Percentiles rank a stretch among this genome's conserved stretches.
Conservation (phyloP, 371 early-diverging fungal genomes). For the Funneliformis caledonium region DNA sequence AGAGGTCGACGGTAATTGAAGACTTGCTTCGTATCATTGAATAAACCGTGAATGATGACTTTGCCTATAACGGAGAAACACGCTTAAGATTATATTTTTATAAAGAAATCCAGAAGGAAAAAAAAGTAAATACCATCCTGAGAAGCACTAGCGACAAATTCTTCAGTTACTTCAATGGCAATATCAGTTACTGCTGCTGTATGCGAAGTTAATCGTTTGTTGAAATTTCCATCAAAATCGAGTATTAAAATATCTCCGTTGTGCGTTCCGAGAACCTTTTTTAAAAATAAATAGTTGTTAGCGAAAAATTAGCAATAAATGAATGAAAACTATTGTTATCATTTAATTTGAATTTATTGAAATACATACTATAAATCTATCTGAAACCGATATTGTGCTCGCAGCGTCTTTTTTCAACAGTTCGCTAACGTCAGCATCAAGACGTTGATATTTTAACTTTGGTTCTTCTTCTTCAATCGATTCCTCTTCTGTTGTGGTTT, state of each 20-base stretch:
- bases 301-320: background rate
- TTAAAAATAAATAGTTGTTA: background rate
- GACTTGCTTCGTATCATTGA: constrained; percentile 59
- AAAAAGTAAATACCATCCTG: constrained; percentile 78
- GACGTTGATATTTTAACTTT: constrained; percentile 84
- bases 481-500: constrained; percentile 50
- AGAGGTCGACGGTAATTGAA: constrained; percentile 87
- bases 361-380: constrained; percentile 77
- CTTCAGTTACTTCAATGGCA: constrained; percentile 82
- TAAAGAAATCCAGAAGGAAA: background rate
- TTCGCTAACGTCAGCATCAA: constrained; percentile 76
- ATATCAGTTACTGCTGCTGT: constrained; percentile 86
- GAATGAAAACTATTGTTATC: background rate
- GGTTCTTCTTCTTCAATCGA: constrained; percentile 77
- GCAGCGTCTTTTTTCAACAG: constrained; percentile 88
- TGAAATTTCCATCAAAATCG: constrained; percentile 89
- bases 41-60: constrained; percentile 76
- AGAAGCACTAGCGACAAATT: constrained; percentile 89
- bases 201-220: constrained; percentile 76
- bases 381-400: constrained; percentile 74
- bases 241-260: constrained; percentile 90
- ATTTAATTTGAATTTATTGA: background rate
- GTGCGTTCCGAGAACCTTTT: constrained; percentile 92
- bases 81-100: constrained; percentile 41
- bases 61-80: constrained; percentile 59